A percentile compares a stretch with the other conserved stretches of the same genome.
Evolutionary conservation across 2,329 filamentous ascomycete genomes (phyloP).

Genomic region (Cryphonectria parasitica): DNA sequence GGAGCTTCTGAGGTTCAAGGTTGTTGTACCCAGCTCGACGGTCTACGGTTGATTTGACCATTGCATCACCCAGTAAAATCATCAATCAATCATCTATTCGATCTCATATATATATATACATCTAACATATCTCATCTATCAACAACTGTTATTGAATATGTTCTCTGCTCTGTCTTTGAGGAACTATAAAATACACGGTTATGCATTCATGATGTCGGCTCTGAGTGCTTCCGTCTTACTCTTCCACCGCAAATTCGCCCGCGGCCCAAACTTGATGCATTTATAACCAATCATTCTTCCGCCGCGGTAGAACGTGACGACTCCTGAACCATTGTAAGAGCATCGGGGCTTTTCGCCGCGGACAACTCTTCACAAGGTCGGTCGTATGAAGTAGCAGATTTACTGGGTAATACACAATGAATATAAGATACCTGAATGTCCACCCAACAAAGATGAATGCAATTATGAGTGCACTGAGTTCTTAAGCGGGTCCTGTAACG

Average conservation of each 20-base stretch:
- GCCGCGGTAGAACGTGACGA: neutral
- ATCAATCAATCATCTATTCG: no score
- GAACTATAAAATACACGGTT: neutral
- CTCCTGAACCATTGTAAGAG: no score
- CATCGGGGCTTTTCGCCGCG: neutral
- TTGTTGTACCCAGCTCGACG: no score
- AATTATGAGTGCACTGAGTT: no score
- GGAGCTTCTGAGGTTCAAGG: no score
- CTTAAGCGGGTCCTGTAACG: no score
- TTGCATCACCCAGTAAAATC: no score
- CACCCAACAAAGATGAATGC: neutral
- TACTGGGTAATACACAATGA: neutral
- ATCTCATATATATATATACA: no score
- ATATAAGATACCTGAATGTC: neutral
- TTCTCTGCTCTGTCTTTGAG: neutral
- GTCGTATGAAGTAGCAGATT: neutral
- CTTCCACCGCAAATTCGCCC: neutral
- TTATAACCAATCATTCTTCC: neutral
- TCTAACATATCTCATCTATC: no score
- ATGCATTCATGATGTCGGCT: neutral
- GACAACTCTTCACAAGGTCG: neutral
- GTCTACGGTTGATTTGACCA: no score
- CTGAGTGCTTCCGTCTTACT: neutral
- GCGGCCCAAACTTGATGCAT: neutral
- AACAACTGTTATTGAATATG: no score